Evolutionary conservation across 2,329 filamentous ascomycete species (phyloP).

Genomic region (Trichoderma guizhouense): DNA sequence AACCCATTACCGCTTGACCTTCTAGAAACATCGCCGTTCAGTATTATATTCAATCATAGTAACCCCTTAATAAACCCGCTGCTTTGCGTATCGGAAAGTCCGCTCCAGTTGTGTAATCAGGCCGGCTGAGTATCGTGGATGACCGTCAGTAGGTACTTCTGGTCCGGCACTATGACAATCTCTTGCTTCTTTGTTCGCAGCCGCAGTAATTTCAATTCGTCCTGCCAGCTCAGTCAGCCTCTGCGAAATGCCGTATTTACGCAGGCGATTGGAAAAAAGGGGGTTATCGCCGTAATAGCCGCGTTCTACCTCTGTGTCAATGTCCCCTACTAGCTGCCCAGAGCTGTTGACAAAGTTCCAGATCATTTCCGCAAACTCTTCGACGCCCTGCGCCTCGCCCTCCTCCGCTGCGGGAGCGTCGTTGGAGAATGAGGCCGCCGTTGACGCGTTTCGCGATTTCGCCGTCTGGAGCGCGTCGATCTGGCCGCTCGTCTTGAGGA

Average conservation of each 20-base stretch:
- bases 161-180: conserved; percentile 76
- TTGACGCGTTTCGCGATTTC: conserved; percentile 35
- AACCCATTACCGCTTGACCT: not conserved
- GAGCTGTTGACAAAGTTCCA: conserved; percentile 72
- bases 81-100: not conserved
- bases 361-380: conserved; percentile 72
- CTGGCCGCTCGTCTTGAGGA: conserved; percentile 72
- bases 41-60: not conserved
- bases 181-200: conserved; percentile 83
- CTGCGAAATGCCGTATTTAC: not conserved
- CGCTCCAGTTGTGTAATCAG: not conserved
- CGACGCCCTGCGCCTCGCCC: conserved; percentile 56
- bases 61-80: not conserved
- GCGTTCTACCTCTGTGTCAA: conserved; percentile 62
- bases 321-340: conserved; percentile 64
- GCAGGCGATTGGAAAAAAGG: not conserved
- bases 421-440: conserved; percentile 44
- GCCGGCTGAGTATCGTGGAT: conserved; percentile 67
- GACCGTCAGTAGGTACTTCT: conserved; percentile 74
- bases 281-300: not conserved
- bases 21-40: not conserved
- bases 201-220: conserved; percentile 72
- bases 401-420: conserved; percentile 43
- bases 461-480: conserved; percentile 52
- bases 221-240: conserved; percentile 40